Base-by-base conservation (phyloP, 2,329 filamentous ascomycete species). In the Pestalotiopsis sp. region DNA sequence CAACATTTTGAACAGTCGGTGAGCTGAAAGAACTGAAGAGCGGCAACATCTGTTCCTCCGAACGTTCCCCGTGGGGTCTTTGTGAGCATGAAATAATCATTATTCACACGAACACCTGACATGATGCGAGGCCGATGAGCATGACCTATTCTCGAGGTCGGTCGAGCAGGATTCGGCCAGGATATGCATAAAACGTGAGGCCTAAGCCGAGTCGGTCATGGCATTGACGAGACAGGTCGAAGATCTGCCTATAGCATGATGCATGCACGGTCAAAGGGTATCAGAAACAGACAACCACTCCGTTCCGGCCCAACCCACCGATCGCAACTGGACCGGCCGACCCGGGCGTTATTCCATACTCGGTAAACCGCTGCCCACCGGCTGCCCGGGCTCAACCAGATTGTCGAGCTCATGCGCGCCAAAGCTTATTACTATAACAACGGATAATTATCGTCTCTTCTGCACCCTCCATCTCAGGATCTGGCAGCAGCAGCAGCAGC, bases 261-360 rank as follows among this genome's bases (percentile, higher is more conserved):
- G 57, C 57, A 27, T 36, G 57, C 57, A 14, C 57, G 57, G 57
- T n/a, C 57, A 59, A 59, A n/a, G 3, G 23, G 57, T 36, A 27
- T 59, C 27, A 59, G 57, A 62, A 59, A 23, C 31, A 13, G 63
- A 66, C 25, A 17, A 57, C 20, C 23, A 12, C 38, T 65, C 62
- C 63, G 63, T 38, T 13, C 45, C 63, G 27, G 63, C 6, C 23
- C 13, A 31, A 13, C 17, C 49, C 23, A 25, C 31, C 45, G 27
- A 20, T 11, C 52, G 6, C 49, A 66, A 36, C 63, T 66, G 39
- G 25, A 31, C 49, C 31, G 20, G 45, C 25, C n/a, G 27, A 11
- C 39, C 60, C 49, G 49, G 63, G n/a, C 23, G 12, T 56, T 38
- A 31, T 57, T 23, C 63, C 25, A 66, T 27, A 58, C 63, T 66